phyloP scores from a whole-genome alignment of 208 protist genomes.

The Balamuthia mandrillaris region DNA sequence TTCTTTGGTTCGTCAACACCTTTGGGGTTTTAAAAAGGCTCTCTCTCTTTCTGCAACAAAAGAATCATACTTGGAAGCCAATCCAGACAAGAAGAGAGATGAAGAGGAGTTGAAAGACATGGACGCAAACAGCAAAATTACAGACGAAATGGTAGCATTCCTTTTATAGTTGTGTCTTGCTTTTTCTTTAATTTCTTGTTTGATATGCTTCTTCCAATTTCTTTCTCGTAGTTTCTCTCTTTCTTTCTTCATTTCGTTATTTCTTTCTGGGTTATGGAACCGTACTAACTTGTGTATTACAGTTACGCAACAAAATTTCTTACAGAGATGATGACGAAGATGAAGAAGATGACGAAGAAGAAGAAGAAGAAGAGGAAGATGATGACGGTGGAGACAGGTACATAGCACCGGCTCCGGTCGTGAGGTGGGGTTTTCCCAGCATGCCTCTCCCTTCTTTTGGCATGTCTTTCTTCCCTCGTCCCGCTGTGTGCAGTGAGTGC shows the following conservation, averaged over 20 bases:
- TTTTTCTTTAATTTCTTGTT: no score
- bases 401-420: neutral
- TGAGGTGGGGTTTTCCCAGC: neutral
- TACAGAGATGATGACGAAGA: slow-evolving; percentile 33
- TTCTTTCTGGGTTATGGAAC: no score
- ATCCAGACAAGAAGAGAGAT: slow-evolving; percentile 39
- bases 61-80: slow-evolving; percentile 35
- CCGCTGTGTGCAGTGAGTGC: neutral
- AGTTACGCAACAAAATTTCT: neutral
- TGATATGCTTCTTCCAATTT: no score
- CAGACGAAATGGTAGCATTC: slow-evolving; percentile 49
- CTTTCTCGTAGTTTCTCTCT: no score
- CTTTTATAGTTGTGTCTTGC: no score
- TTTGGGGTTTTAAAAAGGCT: slow-evolving; percentile 8
- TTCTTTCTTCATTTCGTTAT: no score
- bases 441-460: neutral
- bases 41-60: slow-evolving; percentile 45
- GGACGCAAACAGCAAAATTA: slow-evolving; percentile 50
- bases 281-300: neutral
- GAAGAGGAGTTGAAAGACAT: slow-evolving; percentile 42
- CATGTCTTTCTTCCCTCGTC: neutral
- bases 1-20: neutral
- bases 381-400: slow-evolving; percentile 21
- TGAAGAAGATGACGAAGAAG: slow-evolving; percentile 9
- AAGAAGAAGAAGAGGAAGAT: neutral